Evolutionary conservation across 106 monocot species (phyloP).

Genomic region (Dioscorea alata): DNA sequence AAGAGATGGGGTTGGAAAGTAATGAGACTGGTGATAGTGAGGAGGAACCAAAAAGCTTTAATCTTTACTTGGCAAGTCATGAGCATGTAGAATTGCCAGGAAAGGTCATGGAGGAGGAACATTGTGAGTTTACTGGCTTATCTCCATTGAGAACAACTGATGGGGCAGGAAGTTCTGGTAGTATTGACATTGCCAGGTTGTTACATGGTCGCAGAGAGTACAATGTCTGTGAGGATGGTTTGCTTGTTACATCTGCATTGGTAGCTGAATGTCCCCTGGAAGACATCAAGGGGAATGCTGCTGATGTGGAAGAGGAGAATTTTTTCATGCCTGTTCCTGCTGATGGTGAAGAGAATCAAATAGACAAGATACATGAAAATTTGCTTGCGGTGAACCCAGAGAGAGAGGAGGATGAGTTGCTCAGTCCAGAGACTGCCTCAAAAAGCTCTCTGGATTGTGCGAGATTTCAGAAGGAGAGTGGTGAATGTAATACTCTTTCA

Average conservation of each 20-base stretch:
- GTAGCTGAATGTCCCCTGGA: slow-evolving; percentile 4
- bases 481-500: no score
- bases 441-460: no score
- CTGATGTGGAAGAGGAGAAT: slow-evolving; percentile 3
- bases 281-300: not conserved
- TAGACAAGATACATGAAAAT: no score
- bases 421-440: no score
- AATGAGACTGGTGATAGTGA: no score
- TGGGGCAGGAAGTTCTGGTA: slow-evolving; percentile 3
- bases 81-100: not conserved
- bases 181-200: slow-evolving; percentile 13
- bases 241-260: slow-evolving; percentile 17
- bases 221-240: slow-evolving; percentile 6
- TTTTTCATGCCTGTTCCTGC: not conserved
- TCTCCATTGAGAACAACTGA: slow-evolving; percentile 14
- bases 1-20: no score
- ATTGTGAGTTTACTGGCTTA: slow-evolving; percentile 18
- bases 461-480: no score
- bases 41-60: no score
- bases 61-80: no score
- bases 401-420: no score
- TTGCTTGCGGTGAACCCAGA: no score
- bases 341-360: no score
- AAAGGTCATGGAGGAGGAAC: slow-evolving; percentile 10
- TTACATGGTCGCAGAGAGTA: slow-evolving; percentile 7